Conservation (phyloP, 345 rosid species). For the Bruguiera parviflora region DNA sequence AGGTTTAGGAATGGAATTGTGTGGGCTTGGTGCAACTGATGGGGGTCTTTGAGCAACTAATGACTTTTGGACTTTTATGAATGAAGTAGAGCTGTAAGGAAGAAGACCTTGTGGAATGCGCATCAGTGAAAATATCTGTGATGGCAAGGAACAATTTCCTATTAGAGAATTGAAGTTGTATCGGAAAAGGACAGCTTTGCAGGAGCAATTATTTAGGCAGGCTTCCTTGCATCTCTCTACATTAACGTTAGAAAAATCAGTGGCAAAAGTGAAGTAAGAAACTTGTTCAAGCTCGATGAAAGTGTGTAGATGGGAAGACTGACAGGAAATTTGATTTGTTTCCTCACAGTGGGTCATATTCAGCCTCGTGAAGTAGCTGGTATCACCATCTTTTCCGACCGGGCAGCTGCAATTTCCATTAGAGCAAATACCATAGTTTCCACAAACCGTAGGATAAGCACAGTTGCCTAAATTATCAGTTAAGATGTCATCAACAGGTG, state of each 20-base stretch:
- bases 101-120: too few species aligned
- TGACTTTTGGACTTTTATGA: conserved; percentile 20
- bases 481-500: conserved; percentile 8
- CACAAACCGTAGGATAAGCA: conserved; percentile 22
- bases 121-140: conserved; percentile 19
- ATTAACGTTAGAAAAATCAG: neutral
- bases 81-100: conserved; percentile 1
- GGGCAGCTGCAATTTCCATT: conserved; percentile 17
- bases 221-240: conserved; percentile 12
- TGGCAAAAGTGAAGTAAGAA: conserved; percentile 10
- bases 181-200: conserved; percentile 23
- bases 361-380: neutral
- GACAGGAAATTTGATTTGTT: conserved; percentile 12
- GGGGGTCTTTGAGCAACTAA: neutral
- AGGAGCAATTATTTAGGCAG: conserved; percentile 29
- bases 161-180: neutral
- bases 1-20: neutral
- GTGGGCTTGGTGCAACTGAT: conserved; percentile 1
- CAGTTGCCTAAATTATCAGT: conserved; percentile 7
- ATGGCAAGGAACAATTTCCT: conserved; percentile 23
- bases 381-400: neutral
- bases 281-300: conserved; percentile 14
- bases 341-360: conserved; percentile 3
- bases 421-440: conserved; percentile 23
- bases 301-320: neutral